These are phyloP conservation scores for Noccaea caerulescens DNA, from an alignment of 345 rosid species.

Conservation along the genomic window DNA sequence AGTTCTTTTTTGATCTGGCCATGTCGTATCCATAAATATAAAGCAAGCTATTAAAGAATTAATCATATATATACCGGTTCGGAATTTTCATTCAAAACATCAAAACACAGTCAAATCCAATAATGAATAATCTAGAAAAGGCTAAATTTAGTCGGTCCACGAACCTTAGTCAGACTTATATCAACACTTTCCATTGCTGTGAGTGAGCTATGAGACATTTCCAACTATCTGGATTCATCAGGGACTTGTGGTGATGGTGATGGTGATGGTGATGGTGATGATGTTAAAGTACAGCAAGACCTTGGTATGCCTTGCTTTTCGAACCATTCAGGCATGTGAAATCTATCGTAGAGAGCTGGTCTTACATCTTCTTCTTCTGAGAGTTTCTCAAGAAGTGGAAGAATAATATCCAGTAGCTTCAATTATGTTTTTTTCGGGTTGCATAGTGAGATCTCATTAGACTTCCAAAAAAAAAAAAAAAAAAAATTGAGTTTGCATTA, in stretches of 20 bases:
- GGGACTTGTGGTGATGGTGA: not conserved
- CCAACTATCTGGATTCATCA: slow-evolving; percentile 19
- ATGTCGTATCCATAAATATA: not conserved
- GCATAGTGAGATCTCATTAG: slow-evolving; percentile 2
- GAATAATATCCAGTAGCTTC: slow-evolving; percentile 82
- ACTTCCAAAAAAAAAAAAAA: not conserved
- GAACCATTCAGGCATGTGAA: slow-evolving; percentile 92
- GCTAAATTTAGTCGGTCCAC: not conserved
- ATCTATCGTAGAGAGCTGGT: slow-evolving; percentile 62
- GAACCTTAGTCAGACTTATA: not conserved
- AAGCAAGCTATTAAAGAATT: not conserved
- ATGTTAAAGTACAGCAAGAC: slow-evolving; percentile 45
- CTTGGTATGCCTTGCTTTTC: slow-evolving; percentile 80
- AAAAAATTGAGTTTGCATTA: not conserved
- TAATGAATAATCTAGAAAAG: not conserved
- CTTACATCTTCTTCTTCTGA: slow-evolving; percentile 81
- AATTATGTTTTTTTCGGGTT: slow-evolving; percentile 1
- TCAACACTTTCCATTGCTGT: slow-evolving; percentile 15
- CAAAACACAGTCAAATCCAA: not conserved
- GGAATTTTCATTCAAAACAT: slow-evolving; percentile 1
- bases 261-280: not conserved
- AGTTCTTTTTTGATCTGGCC: not conserved
- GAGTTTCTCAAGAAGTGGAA: slow-evolving; percentile 83
- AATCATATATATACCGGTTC: not conserved
- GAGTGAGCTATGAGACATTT: slow-evolving; percentile 6